Evolutionary conservation across 306 rosid species (phyloP), one percentile per base, ranked within the genome.

Genomic region (Parietaria judaica): DNA sequence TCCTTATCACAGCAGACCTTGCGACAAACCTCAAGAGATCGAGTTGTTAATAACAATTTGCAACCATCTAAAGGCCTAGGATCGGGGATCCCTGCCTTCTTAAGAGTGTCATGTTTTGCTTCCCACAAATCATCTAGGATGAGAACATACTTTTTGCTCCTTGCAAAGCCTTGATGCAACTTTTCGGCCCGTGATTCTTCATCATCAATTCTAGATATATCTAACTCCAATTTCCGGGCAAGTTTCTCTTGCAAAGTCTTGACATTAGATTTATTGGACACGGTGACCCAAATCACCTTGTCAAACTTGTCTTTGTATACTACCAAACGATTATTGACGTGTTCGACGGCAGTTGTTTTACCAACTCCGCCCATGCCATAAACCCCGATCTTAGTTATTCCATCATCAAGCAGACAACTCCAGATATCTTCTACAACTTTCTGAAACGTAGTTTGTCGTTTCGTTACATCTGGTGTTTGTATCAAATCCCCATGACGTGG

Each of bases 201-300:
- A 10, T 56, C 60, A 35, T 56, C 43, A 0, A 3, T 4, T 3
- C 14, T 5, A 7, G 41, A 56, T 31, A 56, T 4, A 11, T 56
- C 14, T 34, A 35, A 11, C 4, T 4, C 7, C 41, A 56, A 31
- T n/a, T 56, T 11, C 0, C 43, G 6, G 3, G 60, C 60, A 56
- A 56, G 3, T 31, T 0, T 9, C 31, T 55, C 38, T 55, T 55
- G 59, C 36, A 55, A 55, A 52, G 53, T 58, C 49, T 44, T 14
- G 7, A 52, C 37, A 9, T 6, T 15, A 7, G 50, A 16, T 3
- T 12, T 47, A 56, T 62, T 53, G 44, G 74, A 55, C 7, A 54
- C 63, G 3, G 68, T 70, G 3, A 53, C 34, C 74, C 74, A 70
- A 49, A 63, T 48, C 6, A 50, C 67, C 14, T 13, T 35, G 12